phyloP scores from a whole-genome alignment of 2,329 filamentous ascomycete genomes.

The Grosmannia serpens region DNA sequence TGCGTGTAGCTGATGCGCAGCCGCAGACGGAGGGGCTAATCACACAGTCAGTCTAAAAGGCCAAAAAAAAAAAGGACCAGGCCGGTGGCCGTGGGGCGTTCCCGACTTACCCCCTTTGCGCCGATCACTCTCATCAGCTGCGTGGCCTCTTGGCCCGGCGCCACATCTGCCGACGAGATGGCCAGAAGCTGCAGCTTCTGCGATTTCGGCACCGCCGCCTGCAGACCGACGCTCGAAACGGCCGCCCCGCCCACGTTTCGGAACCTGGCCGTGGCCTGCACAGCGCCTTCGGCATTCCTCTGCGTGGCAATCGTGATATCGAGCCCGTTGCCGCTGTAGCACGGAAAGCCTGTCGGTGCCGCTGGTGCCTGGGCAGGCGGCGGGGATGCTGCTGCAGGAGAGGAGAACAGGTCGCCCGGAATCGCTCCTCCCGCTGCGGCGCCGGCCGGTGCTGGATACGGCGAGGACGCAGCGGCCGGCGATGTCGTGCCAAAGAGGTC shows the following conservation, averaged over 20 bases:
- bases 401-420: conserved; percentile 37
- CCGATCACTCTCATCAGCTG: conserved; percentile 83
- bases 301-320: conserved; percentile 73
- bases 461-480: conserved; percentile 23
- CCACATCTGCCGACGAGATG: conserved; percentile 71
- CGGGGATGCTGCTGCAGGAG: conserved; percentile 6
- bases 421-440: conserved; percentile 10
- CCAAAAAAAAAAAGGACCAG: conserved; percentile 2
- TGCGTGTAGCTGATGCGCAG: conserved; percentile 74
- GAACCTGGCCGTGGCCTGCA: conserved; percentile 78
- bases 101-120: conserved; percentile 70
- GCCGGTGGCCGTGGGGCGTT: not conserved
- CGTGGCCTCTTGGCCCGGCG: conserved; percentile 68
- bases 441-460: conserved; percentile 24
- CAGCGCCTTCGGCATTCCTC: conserved; percentile 63
- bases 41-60: conserved; percentile 1
- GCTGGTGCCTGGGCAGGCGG: conserved; percentile 22
- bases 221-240: conserved; percentile 68
- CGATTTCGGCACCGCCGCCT: conserved; percentile 91
- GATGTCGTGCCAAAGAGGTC: conserved; percentile 56
- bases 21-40: conserved; percentile 69
- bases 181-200: conserved; percentile 88
- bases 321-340: conserved; percentile 80
- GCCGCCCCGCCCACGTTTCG: conserved; percentile 58
- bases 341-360: conserved; percentile 47